Percentiles rank a stretch among this genome's conserved stretches.
phyloP scores from a whole-genome alignment of 2,329 filamentous ascomycete species.

The Aspergillus pseudoglaucus region DNA sequence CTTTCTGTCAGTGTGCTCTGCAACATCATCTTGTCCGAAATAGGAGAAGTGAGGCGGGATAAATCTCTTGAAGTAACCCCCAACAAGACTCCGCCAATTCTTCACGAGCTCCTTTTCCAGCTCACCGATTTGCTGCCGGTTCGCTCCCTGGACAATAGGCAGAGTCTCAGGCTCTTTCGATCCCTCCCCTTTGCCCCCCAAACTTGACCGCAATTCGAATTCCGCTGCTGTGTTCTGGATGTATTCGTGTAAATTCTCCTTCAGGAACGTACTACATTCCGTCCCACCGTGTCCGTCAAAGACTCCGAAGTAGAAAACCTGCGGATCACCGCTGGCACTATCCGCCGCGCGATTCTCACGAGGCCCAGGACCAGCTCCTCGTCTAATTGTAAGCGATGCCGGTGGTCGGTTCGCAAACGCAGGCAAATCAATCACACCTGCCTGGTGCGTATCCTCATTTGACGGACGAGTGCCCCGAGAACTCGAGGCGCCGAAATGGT shows the following conservation, averaged over 20 bases:
- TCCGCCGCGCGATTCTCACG: conserved; percentile 63
- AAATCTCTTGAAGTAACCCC: conserved; percentile 91
- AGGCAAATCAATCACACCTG: conserved; percentile 85
- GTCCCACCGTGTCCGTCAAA: conserved; percentile 93
- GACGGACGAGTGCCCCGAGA: conserved; percentile 76
- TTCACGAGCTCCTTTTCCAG: conserved; percentile 66
- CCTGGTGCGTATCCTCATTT: conserved; percentile 92
- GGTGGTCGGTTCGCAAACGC: conserved; percentile 84
- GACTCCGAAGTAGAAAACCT: conserved; percentile 94
- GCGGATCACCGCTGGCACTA: conserved; percentile 77
- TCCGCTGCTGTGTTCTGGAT: conserved; percentile 72
- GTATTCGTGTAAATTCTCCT: conserved; percentile 78
- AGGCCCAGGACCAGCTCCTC: conserved; percentile 18
- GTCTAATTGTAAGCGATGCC: conserved; percentile 49
- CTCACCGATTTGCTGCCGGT: conserved; percentile 56
- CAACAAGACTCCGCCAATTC: conserved; percentile 76
- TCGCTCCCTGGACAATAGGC: conserved; percentile 47
- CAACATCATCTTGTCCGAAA: conserved; percentile 18
- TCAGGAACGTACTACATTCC: conserved; percentile 81
- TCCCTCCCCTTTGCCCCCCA: conserved; percentile 39
- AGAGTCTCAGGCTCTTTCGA: conserved; percentile 23
- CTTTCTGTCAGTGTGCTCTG: conserved; percentile 28
- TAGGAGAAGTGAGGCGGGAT: conserved; percentile 68
- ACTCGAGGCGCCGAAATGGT: conserved; percentile 80
- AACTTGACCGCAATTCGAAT: conserved; percentile 72